These are phyloP conservation scores for Amanita thiersii DNA, from an alignment of 768 basidiomycete species.

Conservation along the genomic window DNA sequence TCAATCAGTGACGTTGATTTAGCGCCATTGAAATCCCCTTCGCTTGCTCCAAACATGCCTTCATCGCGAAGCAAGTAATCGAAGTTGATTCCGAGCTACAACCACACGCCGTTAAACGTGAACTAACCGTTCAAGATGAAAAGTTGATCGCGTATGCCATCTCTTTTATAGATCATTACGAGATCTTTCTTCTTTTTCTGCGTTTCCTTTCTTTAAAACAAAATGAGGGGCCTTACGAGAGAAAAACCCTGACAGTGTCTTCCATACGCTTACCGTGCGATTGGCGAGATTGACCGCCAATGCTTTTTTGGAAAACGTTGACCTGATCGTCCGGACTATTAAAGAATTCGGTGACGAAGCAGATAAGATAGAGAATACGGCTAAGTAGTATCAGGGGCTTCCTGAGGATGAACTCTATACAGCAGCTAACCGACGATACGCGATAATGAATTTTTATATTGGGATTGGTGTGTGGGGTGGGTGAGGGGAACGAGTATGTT, in stretches of 20 bases:
- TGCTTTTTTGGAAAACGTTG: conserved; percentile 83
- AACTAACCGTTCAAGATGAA: conserved; percentile 57
- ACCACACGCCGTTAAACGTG: conserved; percentile 68
- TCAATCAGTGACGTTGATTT: not conserved
- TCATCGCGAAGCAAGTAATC: conserved; percentile 75
- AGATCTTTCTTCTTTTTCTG: conserved; percentile 8
- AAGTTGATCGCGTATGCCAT: conserved; percentile 67
- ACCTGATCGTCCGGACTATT: conserved; percentile 77
- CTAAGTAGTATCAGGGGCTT: conserved; percentile 1
- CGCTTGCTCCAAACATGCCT: conserved; percentile 61
- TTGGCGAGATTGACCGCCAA: conserved; percentile 81
- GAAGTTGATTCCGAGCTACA: conserved; percentile 85
- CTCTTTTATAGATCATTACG: not conserved
- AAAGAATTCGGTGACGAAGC: conserved; percentile 73
- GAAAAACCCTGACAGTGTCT: no score
- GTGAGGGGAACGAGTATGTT: no score
- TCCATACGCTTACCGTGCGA: conserved; percentile 73
- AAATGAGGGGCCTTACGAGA: no score
- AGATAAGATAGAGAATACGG: conserved; percentile 18
- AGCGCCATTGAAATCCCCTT: conserved; percentile 76
- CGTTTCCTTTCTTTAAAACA: not conserved
- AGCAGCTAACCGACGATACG: no score
- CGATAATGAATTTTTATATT: no score
- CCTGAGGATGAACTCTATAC: no score
- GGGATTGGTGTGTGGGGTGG: no score